A percentile compares a stretch with the other conserved stretches of the same genome.
phyloP scores from a whole-genome alignment of 2,329 filamentous ascomycete species.

The Coniochaeta hoffmannii region DNA sequence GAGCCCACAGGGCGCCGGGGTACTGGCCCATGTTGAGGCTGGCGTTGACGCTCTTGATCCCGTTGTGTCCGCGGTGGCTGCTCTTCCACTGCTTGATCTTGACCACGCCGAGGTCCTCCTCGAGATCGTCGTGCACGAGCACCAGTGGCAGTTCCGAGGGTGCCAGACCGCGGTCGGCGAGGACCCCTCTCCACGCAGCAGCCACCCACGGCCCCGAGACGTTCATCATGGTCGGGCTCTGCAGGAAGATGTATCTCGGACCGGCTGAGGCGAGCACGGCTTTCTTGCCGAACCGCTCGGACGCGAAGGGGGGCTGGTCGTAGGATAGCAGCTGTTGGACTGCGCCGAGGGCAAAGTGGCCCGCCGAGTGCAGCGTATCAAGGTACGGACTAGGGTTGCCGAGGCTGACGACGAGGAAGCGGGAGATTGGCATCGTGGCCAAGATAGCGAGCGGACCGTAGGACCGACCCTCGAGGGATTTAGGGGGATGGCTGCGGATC shows the following conservation, averaged over 20 bases:
- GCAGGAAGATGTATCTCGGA: constrained; percentile 57
- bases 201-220: constrained; percentile 65
- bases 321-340: constrained; percentile 43
- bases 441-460: background rate
- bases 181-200: constrained; percentile 54
- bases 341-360: constrained; percentile 66
- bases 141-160: constrained; percentile 47
- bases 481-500: too few relatives aligned
- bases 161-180: constrained; percentile 27
- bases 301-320: constrained; percentile 40
- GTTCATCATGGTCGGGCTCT: constrained; percentile 80
- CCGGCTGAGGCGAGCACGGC: constrained; percentile 40
- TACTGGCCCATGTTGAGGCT: constrained; percentile 36
- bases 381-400: constrained; percentile 75
- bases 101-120: constrained; percentile 61
- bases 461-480: too few relatives aligned
- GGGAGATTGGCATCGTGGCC: constrained; percentile 21
- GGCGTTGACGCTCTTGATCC: constrained; percentile 58
- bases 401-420: constrained; percentile 75
- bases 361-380: constrained; percentile 78
- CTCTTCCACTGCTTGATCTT: constrained; percentile 54
- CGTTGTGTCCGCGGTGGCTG: constrained; percentile 67
- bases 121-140: constrained; percentile 84
- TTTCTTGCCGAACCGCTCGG: constrained; percentile 39
- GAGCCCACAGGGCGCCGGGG: constrained; percentile 34